A percentile compares a stretch with the other conserved stretches of the same genome.
phyloP scores from a whole-genome alignment of 306 rosid species.

The Cicer arietinum region DNA sequence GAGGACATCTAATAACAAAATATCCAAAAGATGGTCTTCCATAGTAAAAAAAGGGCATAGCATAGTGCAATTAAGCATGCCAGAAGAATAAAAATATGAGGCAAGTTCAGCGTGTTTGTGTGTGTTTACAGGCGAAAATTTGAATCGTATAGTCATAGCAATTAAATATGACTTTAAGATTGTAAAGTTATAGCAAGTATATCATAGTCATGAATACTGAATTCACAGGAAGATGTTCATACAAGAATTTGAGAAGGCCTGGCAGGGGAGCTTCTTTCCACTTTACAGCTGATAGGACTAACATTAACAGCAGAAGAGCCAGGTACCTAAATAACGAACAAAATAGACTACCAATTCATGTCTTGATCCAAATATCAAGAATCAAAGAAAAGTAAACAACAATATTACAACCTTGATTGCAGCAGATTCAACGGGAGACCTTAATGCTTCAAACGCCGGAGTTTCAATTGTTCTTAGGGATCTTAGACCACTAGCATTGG shows the following conservation, averaged over 20 bases:
- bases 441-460: constrained; percentile 71
- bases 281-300: constrained; percentile 75
- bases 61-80: constrained; percentile 14
- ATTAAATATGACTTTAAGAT: not conserved
- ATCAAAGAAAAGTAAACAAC: constrained; percentile 32
- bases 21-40: constrained; percentile 26
- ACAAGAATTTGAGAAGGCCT: constrained; percentile 75
- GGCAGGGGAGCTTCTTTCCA: constrained; percentile 79
- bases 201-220: constrained; percentile 29
- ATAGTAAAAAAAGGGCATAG: constrained; percentile 5
- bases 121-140: not conserved
- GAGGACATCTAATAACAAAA: constrained; percentile 16
- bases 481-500: constrained; percentile 71
- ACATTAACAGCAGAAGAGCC: constrained; percentile 62
- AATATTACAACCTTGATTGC: constrained; percentile 62
- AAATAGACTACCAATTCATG: not conserved
- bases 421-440: constrained; percentile 70
- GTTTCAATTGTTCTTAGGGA: constrained; percentile 62
- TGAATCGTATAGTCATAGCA: not conserved
- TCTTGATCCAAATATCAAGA: constrained; percentile 30
- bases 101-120: constrained; percentile 3
- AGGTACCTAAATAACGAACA: constrained; percentile 57
- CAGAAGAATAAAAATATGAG: constrained; percentile 19
- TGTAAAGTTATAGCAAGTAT: constrained; percentile 20
- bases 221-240: constrained; percentile 44